Evolutionary conservation across 768 basidiomycete species (phyloP), one percentile per base, ranked within the genome.

Genomic region (Rhodotorula graminis): DNA sequence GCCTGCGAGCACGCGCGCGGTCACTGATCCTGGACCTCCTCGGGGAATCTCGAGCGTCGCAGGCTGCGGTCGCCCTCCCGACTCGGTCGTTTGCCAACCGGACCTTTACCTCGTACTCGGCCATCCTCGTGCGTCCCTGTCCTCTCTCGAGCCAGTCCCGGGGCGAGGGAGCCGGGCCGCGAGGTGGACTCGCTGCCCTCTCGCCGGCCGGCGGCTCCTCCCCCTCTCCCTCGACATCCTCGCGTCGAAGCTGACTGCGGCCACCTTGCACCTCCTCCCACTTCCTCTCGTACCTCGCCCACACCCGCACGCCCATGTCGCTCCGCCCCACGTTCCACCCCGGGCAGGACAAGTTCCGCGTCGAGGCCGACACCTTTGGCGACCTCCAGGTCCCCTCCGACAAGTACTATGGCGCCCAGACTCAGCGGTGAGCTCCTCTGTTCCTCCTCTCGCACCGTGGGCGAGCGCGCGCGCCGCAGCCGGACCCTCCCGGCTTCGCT

Each of bases 401-500:
- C 71, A 87, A 89, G 69, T 97, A 98, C 83, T 99, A 94, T 93
- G 96, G 96, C 71, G 94, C 94, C 27, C 96, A 98, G 82, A 99
- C 96, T 23, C 95, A 98, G 80, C 86, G 96, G 91, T 90, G 77
- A 33, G 76, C 37, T 7, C 53, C 60, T 55, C 59, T 40, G 23
- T 33, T 1, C 14, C 23, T 6, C 5, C 14, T 9, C n/a, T 31
- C n/a, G 29, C 27, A 29, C 31, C 16, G 12, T 6, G 16, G 4
- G 31, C 21, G 21, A 33, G 31, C 23, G 21, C n/a, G 16, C 18
- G 25, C 40, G 42, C 47, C 47, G 15, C 14, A 19, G 46, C 15
- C 5, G 46, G 19, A n/a, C n/a, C n/a, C n/a, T n/a, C n/a, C n/a
- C n/a, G n/a, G n/a, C n/a, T n/a, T n/a, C n/a, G n/a, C 19, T 8